These are phyloP conservation scores for Zygosaccharomyces kombuchaensis DNA, from an alignment of 805 yeast species.

Conservation along the genomic window DNA sequence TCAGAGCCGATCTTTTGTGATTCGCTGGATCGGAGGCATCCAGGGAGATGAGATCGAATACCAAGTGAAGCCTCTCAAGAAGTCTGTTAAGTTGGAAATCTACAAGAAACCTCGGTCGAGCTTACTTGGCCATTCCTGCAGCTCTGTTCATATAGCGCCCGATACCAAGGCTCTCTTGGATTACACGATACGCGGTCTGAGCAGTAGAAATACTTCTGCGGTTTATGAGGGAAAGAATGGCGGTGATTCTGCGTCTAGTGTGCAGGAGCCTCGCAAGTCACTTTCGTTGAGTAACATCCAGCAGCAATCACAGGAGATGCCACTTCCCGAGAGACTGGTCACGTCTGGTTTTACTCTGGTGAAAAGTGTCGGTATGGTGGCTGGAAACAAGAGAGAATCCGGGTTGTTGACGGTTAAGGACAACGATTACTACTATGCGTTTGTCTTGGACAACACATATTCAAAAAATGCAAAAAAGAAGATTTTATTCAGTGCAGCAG, in stretches of 20 bases:
- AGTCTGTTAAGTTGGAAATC: slow-evolving; percentile 45
- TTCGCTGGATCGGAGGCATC: slow-evolving; percentile 84
- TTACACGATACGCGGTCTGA: slow-evolving; percentile 22
- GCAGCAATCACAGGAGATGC: slow-evolving; percentile 40
- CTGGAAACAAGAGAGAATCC: slow-evolving; percentile 56
- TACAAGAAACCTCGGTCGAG: slow-evolving; percentile 30
- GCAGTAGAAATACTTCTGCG: slow-evolving; percentile 19
- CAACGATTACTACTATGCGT: slow-evolving; percentile 71
- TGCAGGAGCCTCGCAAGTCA: slow-evolving; percentile 25
- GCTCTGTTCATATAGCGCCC: slow-evolving; percentile 31
- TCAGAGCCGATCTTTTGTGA: slow-evolving; percentile 81
- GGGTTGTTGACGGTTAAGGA: slow-evolving; percentile 56
- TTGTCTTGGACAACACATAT: slow-evolving; percentile 88
- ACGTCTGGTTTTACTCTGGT: slow-evolving; percentile 49
- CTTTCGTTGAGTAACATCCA: slow-evolving; percentile 32
- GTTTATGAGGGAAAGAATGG: slow-evolving; percentile 12
- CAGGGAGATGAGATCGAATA: slow-evolving; percentile 64
- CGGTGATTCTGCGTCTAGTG: slow-evolving; percentile 19
- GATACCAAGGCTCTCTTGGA: slow-evolving; percentile 29
- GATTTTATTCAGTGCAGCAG: slow-evolving; percentile 58
- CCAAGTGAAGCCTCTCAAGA: slow-evolving; percentile 76
- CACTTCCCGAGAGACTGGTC: slow-evolving; percentile 55
- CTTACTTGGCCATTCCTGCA: slow-evolving; percentile 17
- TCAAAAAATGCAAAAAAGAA: slow-evolving; percentile 82
- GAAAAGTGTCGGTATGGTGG: slow-evolving; percentile 52